Conservation (phyloP, 495 filamentous ascomycete genomes). For the Echria macrotheca region DNA sequence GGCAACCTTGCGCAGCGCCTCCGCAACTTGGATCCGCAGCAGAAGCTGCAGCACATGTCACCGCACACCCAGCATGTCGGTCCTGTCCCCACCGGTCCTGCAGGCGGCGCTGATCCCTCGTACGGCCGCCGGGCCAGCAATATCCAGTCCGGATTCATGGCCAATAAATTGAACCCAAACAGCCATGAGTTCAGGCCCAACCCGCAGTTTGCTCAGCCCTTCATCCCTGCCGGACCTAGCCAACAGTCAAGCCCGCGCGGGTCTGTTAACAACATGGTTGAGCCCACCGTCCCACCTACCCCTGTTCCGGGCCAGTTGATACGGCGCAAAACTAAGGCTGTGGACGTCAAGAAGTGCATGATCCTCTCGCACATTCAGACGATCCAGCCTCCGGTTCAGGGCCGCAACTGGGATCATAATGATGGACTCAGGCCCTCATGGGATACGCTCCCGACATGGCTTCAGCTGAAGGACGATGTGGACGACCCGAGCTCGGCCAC, state of each 20-base stretch:
- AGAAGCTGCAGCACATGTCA: conserved; percentile 39
- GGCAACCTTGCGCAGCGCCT: conserved; percentile 39
- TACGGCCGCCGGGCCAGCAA: conserved; percentile 44
- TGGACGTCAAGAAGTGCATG: conserved; percentile 47
- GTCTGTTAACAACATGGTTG: conserved; percentile 40
- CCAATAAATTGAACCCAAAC: conserved; percentile 71
- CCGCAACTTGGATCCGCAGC: conserved; percentile 39
- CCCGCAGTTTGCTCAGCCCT: conserved; percentile 67
- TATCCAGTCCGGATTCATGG: conserved; percentile 39
- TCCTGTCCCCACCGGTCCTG: conserved; percentile 45
- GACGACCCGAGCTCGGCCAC: conserved; percentile 57
- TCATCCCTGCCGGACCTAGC: conserved; percentile 66
- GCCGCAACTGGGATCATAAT: conserved; percentile 56
- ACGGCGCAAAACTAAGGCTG: conserved; percentile 56
- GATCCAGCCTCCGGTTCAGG: conserved; percentile 67
- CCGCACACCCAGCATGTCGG: conserved; percentile 32
- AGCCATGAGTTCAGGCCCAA: conserved; percentile 82
- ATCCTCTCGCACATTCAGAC: conserved; percentile 67
- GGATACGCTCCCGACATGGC: conserved; percentile 77
- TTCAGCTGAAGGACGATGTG: conserved; percentile 50
- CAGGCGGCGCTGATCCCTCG: conserved; percentile 40
- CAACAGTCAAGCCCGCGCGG: conserved; percentile 61
- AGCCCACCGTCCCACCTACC: conserved; percentile 41
- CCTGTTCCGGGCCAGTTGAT: conserved; percentile 51
- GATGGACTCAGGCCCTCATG: conserved; percentile 73